Conservation (phyloP, 306 rosid genomes). For the Rosa chinensis region DNA sequence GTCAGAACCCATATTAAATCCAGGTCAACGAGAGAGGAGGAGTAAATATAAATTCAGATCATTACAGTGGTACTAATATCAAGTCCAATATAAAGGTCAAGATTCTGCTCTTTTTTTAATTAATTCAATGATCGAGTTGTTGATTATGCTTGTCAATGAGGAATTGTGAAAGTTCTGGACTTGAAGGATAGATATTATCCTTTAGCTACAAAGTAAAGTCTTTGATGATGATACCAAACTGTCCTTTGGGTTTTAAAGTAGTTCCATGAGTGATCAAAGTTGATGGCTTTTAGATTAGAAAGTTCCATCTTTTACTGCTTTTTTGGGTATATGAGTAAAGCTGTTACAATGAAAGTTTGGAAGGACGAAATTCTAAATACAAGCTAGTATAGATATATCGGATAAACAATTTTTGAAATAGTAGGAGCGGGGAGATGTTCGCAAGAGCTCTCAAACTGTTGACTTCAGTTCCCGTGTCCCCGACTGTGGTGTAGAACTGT, state of each 20-base stretch:
- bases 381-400: no score
- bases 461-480: no score
- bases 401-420: neutral
- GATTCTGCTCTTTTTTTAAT: neutral
- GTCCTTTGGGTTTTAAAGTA: neutral
- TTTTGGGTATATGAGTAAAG: neutral
- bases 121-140: neutral
- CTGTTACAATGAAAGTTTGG: neutral
- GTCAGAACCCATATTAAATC: conserved; percentile 3
- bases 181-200: neutral
- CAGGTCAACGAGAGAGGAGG: neutral
- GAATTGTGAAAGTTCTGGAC: neutral
- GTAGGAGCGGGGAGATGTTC: neutral
- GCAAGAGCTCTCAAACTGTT: no score
- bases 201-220: neutral
- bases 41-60: neutral
- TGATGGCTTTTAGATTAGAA: neutral
- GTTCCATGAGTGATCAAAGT: neutral
- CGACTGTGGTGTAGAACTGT: no score
- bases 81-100: neutral
- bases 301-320: neutral
- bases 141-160: neutral
- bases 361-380: no score
- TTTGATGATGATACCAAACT: neutral
- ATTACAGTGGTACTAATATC: neutral